Percentiles rank a stretch among this genome's conserved stretches.
Evolutionary conservation across 345 rosid genomes (phyloP).

Genomic region (Rubroshorea leprosula): DNA sequence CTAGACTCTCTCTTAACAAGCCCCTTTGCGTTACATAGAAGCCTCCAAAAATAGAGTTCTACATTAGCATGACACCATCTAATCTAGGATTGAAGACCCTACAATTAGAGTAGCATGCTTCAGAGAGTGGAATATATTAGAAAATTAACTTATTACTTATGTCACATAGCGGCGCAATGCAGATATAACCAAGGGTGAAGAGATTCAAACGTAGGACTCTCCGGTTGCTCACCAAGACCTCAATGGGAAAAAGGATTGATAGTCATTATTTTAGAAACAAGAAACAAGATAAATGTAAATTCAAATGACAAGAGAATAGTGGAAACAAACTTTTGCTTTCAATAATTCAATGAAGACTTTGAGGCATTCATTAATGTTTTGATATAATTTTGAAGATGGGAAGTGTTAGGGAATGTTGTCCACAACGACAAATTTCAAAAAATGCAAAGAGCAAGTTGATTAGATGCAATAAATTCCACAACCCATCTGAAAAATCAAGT

Average conservation of each 20-base stretch:
- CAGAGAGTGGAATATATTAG: conserved; percentile 3
- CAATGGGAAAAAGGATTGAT: neutral
- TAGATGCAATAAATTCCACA: conserved; percentile 25
- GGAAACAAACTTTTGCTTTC: neutral
- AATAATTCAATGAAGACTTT: neutral
- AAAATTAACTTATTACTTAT: too few relatives aligned
- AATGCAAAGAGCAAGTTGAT: conserved; percentile 11
- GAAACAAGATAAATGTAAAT: neutral
- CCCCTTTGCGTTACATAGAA: conserved; percentile 21
- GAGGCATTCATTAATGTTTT: neutral
- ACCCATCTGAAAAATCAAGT: conserved; percentile 11
- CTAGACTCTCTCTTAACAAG: conserved; percentile 6
- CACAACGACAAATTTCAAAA: conserved; percentile 17
- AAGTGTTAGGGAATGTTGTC: conserved; percentile 21
- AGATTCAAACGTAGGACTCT: too few relatives aligned
- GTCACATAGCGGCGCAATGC: too few relatives aligned
- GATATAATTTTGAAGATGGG: conserved; percentile 13
- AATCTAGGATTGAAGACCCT: conserved; percentile 8
- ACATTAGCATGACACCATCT: conserved; percentile 10
- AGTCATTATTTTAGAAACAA: neutral
- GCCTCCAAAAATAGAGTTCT: conserved; percentile 17
- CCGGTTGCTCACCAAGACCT: too few relatives aligned
- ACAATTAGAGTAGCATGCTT: conserved; percentile 3
- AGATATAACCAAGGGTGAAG: too few relatives aligned
- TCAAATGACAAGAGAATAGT: neutral